Evolutionary conservation across 2,329 filamentous ascomycete genomes (phyloP).

Genomic region (Blastomyces percursus): DNA sequence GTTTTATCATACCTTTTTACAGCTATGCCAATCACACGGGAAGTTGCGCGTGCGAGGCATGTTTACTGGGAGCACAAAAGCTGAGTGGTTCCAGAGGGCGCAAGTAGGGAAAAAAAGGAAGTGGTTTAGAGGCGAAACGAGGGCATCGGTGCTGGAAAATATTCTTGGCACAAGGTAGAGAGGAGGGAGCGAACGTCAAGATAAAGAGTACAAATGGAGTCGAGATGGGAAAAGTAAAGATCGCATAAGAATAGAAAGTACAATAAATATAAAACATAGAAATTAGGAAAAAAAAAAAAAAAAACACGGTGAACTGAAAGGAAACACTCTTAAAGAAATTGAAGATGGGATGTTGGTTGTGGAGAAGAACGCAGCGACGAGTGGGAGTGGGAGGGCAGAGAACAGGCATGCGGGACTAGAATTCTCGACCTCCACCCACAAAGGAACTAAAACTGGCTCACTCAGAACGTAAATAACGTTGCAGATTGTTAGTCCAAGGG

Average conservation of each 20-base stretch:
- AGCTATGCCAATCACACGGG: constrained; percentile 34
- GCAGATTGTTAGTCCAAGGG: not conserved
- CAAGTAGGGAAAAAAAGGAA: not conserved
- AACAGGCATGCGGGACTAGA: not conserved
- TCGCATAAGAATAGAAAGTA: not conserved
- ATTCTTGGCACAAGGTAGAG: not conserved
- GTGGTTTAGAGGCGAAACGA: constrained; percentile 1
- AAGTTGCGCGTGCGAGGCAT: constrained; percentile 36
- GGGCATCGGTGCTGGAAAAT: not conserved
- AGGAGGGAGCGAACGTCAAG: not conserved
- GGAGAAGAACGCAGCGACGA: not conserved
- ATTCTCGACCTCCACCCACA: not conserved
- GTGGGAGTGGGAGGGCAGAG: not conserved
- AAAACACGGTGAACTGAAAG: not conserved
- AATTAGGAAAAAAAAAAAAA: not conserved
- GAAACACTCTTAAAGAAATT: not conserved
- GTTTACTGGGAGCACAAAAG: constrained; percentile 11
- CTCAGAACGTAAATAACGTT: constrained; percentile 1
- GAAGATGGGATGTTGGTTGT: not conserved
- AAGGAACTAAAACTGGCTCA: constrained; percentile 4
- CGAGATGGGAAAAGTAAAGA: not conserved
- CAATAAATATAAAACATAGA: not conserved
- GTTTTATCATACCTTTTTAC: constrained; percentile 30
- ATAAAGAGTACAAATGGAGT: not conserved
- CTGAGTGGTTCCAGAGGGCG: not conserved